A percentile compares a stretch with the other conserved stretches of the same genome.
Evolutionary conservation across 306 rosid species (phyloP).

Genomic region (Fagus crenata): DNA sequence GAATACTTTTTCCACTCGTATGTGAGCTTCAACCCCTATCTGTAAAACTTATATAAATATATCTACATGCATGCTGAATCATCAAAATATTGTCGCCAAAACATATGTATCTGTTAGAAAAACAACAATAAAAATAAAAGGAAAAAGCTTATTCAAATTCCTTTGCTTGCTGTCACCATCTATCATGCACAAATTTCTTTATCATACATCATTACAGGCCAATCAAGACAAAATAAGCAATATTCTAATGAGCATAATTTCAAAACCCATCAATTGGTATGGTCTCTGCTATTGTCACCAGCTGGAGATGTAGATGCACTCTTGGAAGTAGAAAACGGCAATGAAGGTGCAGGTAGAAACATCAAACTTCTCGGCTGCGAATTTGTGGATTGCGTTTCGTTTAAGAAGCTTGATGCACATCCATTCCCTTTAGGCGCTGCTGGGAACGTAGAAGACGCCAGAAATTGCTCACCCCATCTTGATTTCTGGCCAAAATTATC

Average conservation of each 20-base stretch:
- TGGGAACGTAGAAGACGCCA: conserved; percentile 25
- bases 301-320: conserved; percentile 63
- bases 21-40: no score
- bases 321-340: conserved; percentile 58
- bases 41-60: no score
- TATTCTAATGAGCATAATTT: not conserved
- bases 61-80: not conserved
- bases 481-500: conserved; percentile 41
- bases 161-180: not conserved
- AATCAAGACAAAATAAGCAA: not conserved
- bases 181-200: conserved; percentile 2
- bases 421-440: conserved; percentile 43
- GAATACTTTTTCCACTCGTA: no score
- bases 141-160: not conserved
- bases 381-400: conserved; percentile 24
- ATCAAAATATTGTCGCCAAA: not conserved
- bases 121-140: not conserved
- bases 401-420: conserved; percentile 58
- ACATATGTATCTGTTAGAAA: not conserved
- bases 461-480: conserved; percentile 49
- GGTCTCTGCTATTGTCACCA: conserved; percentile 38
- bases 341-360: conserved; percentile 48
- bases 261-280: conserved; percentile 22
- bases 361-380: conserved; percentile 43
- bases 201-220: not conserved